Evolutionary conservation across 2,329 filamentous ascomycete species (phyloP).

Genomic region (Aspergillus cejpii): DNA sequence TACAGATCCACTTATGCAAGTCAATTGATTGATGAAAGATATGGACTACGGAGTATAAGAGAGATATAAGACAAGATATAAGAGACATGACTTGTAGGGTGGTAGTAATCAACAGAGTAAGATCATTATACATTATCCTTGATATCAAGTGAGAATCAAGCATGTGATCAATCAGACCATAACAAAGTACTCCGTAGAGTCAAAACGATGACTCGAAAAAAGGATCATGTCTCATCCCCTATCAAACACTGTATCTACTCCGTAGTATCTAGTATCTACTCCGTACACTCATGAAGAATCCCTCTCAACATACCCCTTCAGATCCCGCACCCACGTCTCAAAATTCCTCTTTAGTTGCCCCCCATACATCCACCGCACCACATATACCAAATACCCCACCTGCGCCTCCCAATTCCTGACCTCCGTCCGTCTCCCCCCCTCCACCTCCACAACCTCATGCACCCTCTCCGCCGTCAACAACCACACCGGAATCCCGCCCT

Average conservation of each 20-base stretch:
- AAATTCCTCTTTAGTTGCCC: conserved; percentile 34
- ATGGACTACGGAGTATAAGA: no score
- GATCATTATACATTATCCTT: no score
- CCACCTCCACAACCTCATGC: conserved; percentile 42
- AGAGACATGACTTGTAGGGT: no score
- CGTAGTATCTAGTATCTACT: background rate
- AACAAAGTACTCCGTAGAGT: no score
- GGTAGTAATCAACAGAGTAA: no score
- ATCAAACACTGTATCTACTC: background rate
- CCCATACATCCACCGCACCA: conserved; percentile 40
- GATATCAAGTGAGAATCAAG: no score
- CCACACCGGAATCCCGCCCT: conserved; percentile 26
- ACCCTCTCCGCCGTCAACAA: conserved; percentile 42
- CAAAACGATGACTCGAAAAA: no score
- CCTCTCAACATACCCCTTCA: conserved; percentile 39
- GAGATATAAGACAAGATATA: no score
- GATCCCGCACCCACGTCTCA: conserved; percentile 36
- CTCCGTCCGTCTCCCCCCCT: conserved; percentile 23
- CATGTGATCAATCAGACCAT: no score
- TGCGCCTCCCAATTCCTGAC: conserved; percentile 44
- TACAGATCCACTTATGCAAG: no score
- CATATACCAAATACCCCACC: conserved; percentile 38
- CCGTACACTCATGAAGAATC: background rate
- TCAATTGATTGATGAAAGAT: no score
- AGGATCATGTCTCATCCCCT: background rate